Base-by-base conservation (phyloP, 352 stramenopile genomes). In the Salisapilia sapeloensis region DNA sequence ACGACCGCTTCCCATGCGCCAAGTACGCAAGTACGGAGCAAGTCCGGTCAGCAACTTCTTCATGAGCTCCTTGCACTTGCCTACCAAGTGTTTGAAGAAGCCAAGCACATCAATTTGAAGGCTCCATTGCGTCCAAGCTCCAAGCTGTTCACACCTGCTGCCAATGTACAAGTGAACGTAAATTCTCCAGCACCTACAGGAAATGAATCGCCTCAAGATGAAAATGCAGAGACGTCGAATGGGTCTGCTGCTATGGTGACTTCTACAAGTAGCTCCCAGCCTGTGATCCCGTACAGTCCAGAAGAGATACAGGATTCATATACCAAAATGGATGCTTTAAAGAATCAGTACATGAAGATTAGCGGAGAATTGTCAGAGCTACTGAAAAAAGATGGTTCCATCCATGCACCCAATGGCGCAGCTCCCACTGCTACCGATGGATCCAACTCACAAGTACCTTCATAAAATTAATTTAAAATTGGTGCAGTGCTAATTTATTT, bases 301-400 rank as follows among this genome's bases (percentile, higher is more conserved):
- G 74, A 89, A 38, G 74, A 89, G 50, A 81, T 86, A 27, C 71
- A 84, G 49, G 74, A 89, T 42, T 83, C 74, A 40, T 89, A 76
- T 46, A 82, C 74, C 38, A 82, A 76, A 39, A 76, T 89, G 32
- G 61, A 62, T 43, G 53, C 56, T 27, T 50, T 89, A 18, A 84
- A 86, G 49, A 65, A 49, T 24, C 67, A 81, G 44, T 89, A 89
- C 52, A 61, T 77, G 17, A 75, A 78, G 37, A 53, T 80, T 39
- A 83, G 65, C 34, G 50, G 33, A 4, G 64, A 86, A 29, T 40
- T 89, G 26, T 42, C 75, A 32, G 56, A 63, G 22, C 38, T 60
- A 3, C 32, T 87, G 24, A 69, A 75, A 43, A 40, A 75, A 30
- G 35, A n/a, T n/a, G n/a, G n/a, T 37, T 13, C 29, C 30, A n/a